Conservation (phyloP, 1,284 basidiomycete species). For the Ustilago shanxiensis region DNA sequence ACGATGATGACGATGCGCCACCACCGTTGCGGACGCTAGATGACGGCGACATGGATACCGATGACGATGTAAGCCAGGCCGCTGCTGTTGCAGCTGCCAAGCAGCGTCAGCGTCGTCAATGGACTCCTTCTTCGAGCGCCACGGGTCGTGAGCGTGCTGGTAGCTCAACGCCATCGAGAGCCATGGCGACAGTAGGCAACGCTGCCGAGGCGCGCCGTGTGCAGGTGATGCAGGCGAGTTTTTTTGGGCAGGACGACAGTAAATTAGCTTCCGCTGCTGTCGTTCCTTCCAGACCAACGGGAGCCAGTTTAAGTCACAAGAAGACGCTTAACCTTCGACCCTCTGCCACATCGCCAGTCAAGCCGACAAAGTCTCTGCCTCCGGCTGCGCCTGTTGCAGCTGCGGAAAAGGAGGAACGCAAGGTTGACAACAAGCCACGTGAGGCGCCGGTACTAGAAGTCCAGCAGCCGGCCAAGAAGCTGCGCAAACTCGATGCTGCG, state of each 20-base stretch:
- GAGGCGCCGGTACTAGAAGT: slow-evolving; percentile 19
- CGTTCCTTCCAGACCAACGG: slow-evolving; percentile 45
- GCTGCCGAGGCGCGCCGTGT: slow-evolving; percentile 59
- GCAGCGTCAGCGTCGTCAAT: slow-evolving; percentile 41
- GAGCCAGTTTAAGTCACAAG: slow-evolving; percentile 41
- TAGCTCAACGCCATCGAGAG: slow-evolving; percentile 45
- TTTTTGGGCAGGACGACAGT: slow-evolving; percentile 68
- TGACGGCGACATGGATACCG: slow-evolving; percentile 46
- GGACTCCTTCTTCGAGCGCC: slow-evolving; percentile 37
- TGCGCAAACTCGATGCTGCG: slow-evolving; percentile 52
- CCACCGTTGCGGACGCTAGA: slow-evolving; percentile 47
- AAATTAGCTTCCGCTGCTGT: slow-evolving; percentile 57
- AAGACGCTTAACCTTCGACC: slow-evolving; percentile 33
- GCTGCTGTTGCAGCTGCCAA: slow-evolving; percentile 38
- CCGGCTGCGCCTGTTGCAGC: background rate
- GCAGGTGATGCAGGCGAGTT: slow-evolving; percentile 70
- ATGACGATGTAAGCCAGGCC: slow-evolving; percentile 46
- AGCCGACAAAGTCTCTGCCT: slow-evolving; percentile 8
- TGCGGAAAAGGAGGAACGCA: slow-evolving; percentile 11
- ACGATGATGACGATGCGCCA: slow-evolving; percentile 51
- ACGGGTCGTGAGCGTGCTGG: slow-evolving; percentile 38
- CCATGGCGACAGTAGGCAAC: slow-evolving; percentile 49
- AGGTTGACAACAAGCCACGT: slow-evolving; percentile 15
- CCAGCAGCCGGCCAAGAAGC: slow-evolving; percentile 54
- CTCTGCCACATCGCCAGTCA: slow-evolving; percentile 9